These are phyloP conservation scores for Leccinum subgranulosum DNA, from an alignment of 768 basidiomycete species.

Conservation along the genomic window DNA sequence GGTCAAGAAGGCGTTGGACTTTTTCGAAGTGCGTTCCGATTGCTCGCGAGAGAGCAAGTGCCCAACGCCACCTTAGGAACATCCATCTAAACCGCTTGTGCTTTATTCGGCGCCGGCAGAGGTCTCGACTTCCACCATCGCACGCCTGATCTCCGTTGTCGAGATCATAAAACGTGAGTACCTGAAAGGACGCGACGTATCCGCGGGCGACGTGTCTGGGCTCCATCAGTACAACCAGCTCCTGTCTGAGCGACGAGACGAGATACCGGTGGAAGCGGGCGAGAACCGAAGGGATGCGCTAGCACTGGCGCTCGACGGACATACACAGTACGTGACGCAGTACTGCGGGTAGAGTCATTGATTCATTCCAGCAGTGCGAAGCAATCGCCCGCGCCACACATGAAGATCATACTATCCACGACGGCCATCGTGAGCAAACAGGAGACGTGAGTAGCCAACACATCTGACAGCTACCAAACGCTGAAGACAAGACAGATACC, in stretches of 20 bases:
- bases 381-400: slow-evolving; percentile 58
- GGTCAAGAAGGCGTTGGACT: slow-evolving; percentile 51
- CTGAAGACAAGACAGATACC: slow-evolving; percentile 45
- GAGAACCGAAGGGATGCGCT: slow-evolving; percentile 29
- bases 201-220: slow-evolving; percentile 44
- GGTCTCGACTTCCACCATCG: slow-evolving; percentile 39
- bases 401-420: slow-evolving; percentile 65
- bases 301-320: slow-evolving; percentile 49
- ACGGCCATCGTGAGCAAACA: slow-evolving; percentile 38
- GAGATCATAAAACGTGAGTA: slow-evolving; percentile 88
- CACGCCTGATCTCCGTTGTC: slow-evolving; percentile 70
- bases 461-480: background rate
- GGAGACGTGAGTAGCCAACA: slow-evolving; percentile 34
- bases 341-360: background rate
- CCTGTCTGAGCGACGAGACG: slow-evolving; percentile 38
- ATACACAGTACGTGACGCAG: slow-evolving; percentile 49
- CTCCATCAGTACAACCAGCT: slow-evolving; percentile 79
- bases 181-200: slow-evolving; percentile 47
- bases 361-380: slow-evolving; percentile 40
- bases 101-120: slow-evolving; percentile 57
- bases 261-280: slow-evolving; percentile 32
- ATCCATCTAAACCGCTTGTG: slow-evolving; percentile 46
- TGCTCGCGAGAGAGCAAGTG: background rate
- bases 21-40: slow-evolving; percentile 45
- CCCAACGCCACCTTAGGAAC: slow-evolving; percentile 35